Conservation (phyloP, 2,329 filamentous ascomycete species). For the Colletotrichum destructivum region DNA sequence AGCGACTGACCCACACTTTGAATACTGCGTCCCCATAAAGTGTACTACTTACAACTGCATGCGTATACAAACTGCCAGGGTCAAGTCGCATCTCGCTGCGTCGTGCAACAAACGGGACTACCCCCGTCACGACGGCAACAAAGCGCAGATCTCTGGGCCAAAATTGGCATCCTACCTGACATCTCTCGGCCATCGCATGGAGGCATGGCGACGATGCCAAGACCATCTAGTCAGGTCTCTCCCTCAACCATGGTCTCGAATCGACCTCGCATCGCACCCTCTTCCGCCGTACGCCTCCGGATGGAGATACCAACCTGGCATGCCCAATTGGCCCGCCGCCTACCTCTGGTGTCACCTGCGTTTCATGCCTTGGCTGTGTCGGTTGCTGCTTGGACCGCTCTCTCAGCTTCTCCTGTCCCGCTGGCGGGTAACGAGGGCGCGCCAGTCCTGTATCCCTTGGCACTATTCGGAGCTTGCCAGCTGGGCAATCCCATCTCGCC, state of each 20-base stretch:
- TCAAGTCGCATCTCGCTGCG: slow-evolving; percentile 31
- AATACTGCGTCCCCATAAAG: slow-evolving; percentile 27
- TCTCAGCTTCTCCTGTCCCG: slow-evolving; percentile 14
- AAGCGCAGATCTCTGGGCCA: slow-evolving; percentile 39
- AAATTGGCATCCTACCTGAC: slow-evolving; percentile 38
- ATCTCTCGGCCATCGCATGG: slow-evolving; percentile 39
- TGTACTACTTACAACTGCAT: not conserved
- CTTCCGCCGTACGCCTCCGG: slow-evolving; percentile 26
- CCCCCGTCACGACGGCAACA: slow-evolving; percentile 21
- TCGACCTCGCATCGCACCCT: slow-evolving; percentile 27
- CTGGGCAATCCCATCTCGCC: slow-evolving; percentile 34
- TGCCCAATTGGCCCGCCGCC: slow-evolving; percentile 33
- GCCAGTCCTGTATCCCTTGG: slow-evolving; percentile 25
- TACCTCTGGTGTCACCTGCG: slow-evolving; percentile 41
- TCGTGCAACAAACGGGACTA: slow-evolving; percentile 10
- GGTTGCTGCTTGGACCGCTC: slow-evolving; percentile 35
- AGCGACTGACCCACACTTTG: slow-evolving; percentile 40
- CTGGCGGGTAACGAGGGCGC: slow-evolving; percentile 6
- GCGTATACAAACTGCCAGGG: not conserved
- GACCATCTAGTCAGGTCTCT: slow-evolving; percentile 38
- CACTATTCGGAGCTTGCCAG: slow-evolving; percentile 38
- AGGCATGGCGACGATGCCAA: slow-evolving; percentile 41
- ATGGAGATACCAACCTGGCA: slow-evolving; percentile 32
- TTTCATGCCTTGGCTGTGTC: slow-evolving; percentile 41
- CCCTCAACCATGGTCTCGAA: slow-evolving; percentile 39